A percentile compares a stretch with the other conserved stretches of the same genome.
Conservation (phyloP, 148 eudicot genomes). For the Nepenthes gracilis region DNA sequence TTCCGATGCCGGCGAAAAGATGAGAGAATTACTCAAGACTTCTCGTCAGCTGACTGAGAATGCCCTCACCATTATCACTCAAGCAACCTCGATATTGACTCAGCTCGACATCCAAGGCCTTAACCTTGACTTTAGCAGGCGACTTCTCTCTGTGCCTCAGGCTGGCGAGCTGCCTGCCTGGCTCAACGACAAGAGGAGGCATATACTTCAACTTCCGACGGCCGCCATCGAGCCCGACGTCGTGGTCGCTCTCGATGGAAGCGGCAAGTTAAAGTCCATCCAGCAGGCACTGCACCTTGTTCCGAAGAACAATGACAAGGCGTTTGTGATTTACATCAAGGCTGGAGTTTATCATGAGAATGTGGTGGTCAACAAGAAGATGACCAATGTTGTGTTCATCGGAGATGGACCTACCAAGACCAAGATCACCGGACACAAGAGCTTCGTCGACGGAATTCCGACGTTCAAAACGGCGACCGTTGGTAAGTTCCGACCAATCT, state of each 20-base stretch:
- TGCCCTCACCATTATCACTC: constrained; percentile 33
- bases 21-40: constrained; percentile 30
- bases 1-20: constrained; percentile 32
- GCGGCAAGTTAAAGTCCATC: constrained; percentile 4
- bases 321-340: constrained; percentile 9
- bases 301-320: constrained; percentile 1
- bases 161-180: constrained; percentile 8
- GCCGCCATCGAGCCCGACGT: background rate
- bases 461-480: constrained; percentile 5
- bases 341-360: constrained; percentile 14
- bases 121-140: constrained; percentile 4
- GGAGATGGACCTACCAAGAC: constrained; percentile 17
- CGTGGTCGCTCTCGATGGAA: constrained; percentile 4
- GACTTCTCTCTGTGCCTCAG: background rate
- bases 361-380: background rate
- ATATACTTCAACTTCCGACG: background rate
- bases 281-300: constrained; percentile 4
- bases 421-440: constrained; percentile 3
- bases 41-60: constrained; percentile 39
- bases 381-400: constrained; percentile 7
- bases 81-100: constrained; percentile 5
- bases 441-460: constrained; percentile 8
- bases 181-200: constrained; percentile 2
- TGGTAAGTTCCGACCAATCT: constrained; percentile 2
- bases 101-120: background rate